Evolutionary conservation across 768 basidiomycete species (phyloP), one percentile per base, ranked within the genome.

Genomic region (Thelephora aurantiotincta): DNA sequence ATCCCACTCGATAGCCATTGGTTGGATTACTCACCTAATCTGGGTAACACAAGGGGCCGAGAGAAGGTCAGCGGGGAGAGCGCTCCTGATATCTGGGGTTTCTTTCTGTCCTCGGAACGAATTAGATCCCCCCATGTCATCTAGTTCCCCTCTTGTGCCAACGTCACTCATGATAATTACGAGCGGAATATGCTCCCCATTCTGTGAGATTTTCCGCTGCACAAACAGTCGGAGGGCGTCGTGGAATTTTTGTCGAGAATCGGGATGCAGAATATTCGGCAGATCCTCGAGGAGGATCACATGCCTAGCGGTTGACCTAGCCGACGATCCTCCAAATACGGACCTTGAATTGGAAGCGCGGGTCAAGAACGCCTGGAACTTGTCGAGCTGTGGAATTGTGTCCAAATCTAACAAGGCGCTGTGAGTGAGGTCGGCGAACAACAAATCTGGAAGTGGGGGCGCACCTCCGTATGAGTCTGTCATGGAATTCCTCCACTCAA

Each of bases 211-310:
- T 11, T 16, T 7, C 7, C 66, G 60, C 11, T 60, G 55, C 9
- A 80, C 72, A 41, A 90, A 71, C 1, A 73, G 60, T 44, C 77
- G 64, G 1, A 96, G 60, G 5, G 80, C 69, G 0, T 74, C 68
- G 57, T 91, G 90, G 60, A 94, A 93, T 7, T 74, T 73, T 12
- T 66, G 63, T 56, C 78, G 81, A 0, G 82, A 87, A 19, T 70
- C 65, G 5, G 67, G 61, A 63, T 91, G 89, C 4, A 89, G 67
- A 47, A 97, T 76, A 58, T 98, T 97, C 0, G 94, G 96, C 1
- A 99, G 72, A 48, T 93, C 86, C 63, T 93, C 89, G 6, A 96
- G 68, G 3, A 97, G 76, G 46, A 97, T 72, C 5, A 93, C 57
- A 33, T 79, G 78, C 0, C 71, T 73, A 9, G 38, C 7, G 3